Percentiles rank a stretch among this genome's conserved stretches.
These are phyloP conservation scores for Rhizophora mangle DNA, from an alignment of 345 rosid genomes.

Conservation along the genomic window DNA sequence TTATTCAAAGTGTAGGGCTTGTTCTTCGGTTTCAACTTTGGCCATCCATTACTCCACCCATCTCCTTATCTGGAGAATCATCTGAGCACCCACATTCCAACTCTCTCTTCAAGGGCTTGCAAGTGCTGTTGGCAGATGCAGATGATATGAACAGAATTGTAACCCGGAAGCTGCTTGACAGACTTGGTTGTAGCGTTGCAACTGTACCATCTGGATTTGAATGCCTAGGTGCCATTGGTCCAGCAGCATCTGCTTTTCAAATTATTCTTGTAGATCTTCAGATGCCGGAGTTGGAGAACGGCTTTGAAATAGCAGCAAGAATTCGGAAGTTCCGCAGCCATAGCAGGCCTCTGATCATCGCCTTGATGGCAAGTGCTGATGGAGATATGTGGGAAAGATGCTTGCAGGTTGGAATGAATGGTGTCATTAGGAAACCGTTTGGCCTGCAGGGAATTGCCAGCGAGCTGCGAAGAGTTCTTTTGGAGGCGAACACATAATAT, in stretches of 20 bases:
- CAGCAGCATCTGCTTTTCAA: conserved; percentile 51
- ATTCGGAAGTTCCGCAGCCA: conserved; percentile 59
- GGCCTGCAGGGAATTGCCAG: conserved; percentile 55
- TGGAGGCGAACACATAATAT: conserved; percentile 41
- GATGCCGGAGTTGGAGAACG: conserved; percentile 76
- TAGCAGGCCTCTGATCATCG: conserved; percentile 68
- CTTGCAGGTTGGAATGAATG: conserved; percentile 67
- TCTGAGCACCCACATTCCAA: conserved; percentile 53
- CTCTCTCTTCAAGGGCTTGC: conserved; percentile 63
- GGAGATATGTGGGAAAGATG: conserved; percentile 65
- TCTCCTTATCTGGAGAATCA: conserved; percentile 46
- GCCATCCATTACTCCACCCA: conserved; percentile 39
- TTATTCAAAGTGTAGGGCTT: conserved; percentile 67
- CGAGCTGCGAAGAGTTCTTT: conserved; percentile 68
- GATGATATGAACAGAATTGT: conserved; percentile 75
- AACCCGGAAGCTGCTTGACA: conserved; percentile 71
- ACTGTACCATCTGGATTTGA: conserved; percentile 69
- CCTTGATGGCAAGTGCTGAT: conserved; percentile 52
- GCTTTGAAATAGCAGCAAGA: conserved; percentile 74
- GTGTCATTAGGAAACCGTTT: conserved; percentile 73
- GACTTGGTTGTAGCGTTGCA: conserved; percentile 75
- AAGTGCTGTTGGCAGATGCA: conserved; percentile 66
- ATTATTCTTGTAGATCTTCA: conserved; percentile 77
- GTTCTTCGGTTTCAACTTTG: conserved; percentile 62
- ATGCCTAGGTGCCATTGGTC: conserved; percentile 55